Evolutionary conservation across 352 stramenopile species (phyloP).

Genomic region (Phytophthora pistaciae): DNA sequence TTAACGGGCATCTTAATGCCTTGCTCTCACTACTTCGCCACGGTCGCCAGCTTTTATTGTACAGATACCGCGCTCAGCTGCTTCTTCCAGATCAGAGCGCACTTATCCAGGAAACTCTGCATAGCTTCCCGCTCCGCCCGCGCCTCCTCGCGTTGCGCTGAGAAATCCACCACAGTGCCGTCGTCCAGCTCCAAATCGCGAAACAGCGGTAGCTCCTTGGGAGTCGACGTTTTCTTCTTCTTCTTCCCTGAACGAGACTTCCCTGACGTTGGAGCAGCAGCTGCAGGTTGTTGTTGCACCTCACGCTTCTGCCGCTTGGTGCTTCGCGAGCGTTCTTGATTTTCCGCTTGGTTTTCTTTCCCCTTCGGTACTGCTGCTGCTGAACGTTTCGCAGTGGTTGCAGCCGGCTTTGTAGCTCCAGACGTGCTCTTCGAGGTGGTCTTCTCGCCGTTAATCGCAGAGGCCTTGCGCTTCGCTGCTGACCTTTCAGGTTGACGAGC

Average conservation of each 20-base stretch:
- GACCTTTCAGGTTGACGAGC: slow-evolving; percentile 18
- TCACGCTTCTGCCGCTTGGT: slow-evolving; percentile 38
- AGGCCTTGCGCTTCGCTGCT: slow-evolving; percentile 21
- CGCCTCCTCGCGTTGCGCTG: slow-evolving; percentile 37
- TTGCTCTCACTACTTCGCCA: slow-evolving; percentile 23
- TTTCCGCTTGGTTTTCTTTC: slow-evolving; percentile 15
- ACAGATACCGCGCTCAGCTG: slow-evolving; percentile 36
- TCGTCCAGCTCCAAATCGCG: slow-evolving; percentile 45
- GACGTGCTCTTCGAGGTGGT: slow-evolving; percentile 1
- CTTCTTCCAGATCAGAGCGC: slow-evolving; percentile 46
- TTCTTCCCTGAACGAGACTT: slow-evolving; percentile 28
- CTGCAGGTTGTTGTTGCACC: background rate
- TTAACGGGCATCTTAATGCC: slow-evolving; percentile 12
- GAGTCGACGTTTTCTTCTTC: slow-evolving; percentile 23
- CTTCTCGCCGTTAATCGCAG: slow-evolving; percentile 17
- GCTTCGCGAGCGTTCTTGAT: slow-evolving; percentile 12
- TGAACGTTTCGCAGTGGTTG: slow-evolving; percentile 27
- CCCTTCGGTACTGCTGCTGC: background rate
- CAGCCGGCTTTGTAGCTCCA: slow-evolving; percentile 4
- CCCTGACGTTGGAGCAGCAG: slow-evolving; percentile 5
- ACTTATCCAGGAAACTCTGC: slow-evolving; percentile 40
- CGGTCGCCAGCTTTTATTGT: slow-evolving; percentile 24
- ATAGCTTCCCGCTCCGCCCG: slow-evolving; percentile 32
- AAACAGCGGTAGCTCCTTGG: slow-evolving; percentile 35
- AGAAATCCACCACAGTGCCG: slow-evolving; percentile 41